A percentile compares a stretch with the other conserved stretches of the same genome.
Conservation (phyloP, 176 grass and related monocot species). For the Carex littledalei region DNA sequence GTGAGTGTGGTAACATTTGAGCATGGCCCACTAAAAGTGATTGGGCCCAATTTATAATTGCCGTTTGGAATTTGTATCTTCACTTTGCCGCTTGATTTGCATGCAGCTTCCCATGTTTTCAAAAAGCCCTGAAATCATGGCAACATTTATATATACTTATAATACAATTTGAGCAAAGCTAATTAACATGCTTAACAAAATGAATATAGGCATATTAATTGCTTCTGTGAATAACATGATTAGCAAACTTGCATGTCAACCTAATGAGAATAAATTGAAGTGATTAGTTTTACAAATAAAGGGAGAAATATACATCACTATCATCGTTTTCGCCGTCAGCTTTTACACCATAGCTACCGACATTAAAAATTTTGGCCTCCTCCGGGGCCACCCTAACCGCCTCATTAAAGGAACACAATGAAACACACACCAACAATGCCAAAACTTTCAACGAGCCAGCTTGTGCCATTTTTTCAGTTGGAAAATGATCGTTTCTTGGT, state of each 20-base stretch:
- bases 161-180: too few relatives aligned
- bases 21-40: slow-evolving; percentile 50
- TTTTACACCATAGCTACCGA: slow-evolving; percentile 36
- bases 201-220: too few relatives aligned
- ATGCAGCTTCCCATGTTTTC: slow-evolving; percentile 1
- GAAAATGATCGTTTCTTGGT: not conserved
- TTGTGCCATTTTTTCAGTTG: not conserved
- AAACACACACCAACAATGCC: not conserved
- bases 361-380: slow-evolving; percentile 22
- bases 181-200: too few relatives aligned
- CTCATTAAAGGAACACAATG: not conserved
- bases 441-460: not conserved
- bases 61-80: not conserved
- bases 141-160: not conserved
- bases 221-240: too few relatives aligned
- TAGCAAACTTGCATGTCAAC: too few relatives aligned
- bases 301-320: slow-evolving; percentile 22
- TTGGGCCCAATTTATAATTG: slow-evolving; percentile 1
- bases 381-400: not conserved
- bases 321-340: slow-evolving; percentile 40
- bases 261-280: not conserved
- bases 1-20: slow-evolving; percentile 32
- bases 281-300: not conserved
- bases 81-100: not conserved
- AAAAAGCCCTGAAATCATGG: not conserved